Evolutionary conservation across 192 early-diverging fungal genomes (phyloP).

Genomic region (Rhizophagus sp.): DNA sequence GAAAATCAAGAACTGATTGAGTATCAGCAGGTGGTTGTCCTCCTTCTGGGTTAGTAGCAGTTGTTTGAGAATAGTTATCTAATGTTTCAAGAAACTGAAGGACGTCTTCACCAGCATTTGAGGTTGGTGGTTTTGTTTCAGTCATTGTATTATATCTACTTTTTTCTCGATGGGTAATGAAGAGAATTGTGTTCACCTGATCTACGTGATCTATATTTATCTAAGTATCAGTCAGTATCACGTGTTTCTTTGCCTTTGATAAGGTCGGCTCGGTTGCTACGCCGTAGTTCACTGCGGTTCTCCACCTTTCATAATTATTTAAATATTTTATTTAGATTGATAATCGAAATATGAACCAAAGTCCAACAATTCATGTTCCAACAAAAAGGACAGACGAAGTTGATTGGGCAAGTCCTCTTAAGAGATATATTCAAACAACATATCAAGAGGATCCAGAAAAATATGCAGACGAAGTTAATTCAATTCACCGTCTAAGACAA

Average conservation of each 20-base stretch:
- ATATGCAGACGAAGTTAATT: slow-evolving; percentile 78
- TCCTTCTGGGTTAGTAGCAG: slow-evolving; percentile 13
- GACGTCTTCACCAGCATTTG: slow-evolving; percentile 40
- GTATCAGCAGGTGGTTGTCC: slow-evolving; percentile 33
- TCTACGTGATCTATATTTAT: too few species aligned
- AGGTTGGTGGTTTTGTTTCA: slow-evolving; percentile 6
- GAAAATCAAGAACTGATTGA: slow-evolving; percentile 47
- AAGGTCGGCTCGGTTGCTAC: too few species aligned
- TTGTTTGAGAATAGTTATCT: slow-evolving; percentile 29
- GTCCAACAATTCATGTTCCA: slow-evolving; percentile 64
- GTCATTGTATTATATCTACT: background rate
- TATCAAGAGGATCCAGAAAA: slow-evolving; percentile 96
- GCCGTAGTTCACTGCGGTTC: too few species aligned
- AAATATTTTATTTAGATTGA: too few species aligned
- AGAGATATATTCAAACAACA: slow-evolving; percentile 75
- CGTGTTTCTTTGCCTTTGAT: too few species aligned
- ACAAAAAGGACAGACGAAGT: slow-evolving; percentile 89
- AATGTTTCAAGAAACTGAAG: slow-evolving; percentile 48
- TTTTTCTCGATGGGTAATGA: too few species aligned
- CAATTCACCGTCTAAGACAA: slow-evolving; percentile 89
- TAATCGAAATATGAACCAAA: slow-evolving; percentile 43
- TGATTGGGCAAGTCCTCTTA: slow-evolving; percentile 86
- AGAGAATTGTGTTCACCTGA: too few species aligned
- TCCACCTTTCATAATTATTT: too few species aligned
- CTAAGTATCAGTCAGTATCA: too few species aligned